phyloP scores from a whole-genome alignment of 176 grass and related monocot genomes.

The Pontederia paniculata region DNA sequence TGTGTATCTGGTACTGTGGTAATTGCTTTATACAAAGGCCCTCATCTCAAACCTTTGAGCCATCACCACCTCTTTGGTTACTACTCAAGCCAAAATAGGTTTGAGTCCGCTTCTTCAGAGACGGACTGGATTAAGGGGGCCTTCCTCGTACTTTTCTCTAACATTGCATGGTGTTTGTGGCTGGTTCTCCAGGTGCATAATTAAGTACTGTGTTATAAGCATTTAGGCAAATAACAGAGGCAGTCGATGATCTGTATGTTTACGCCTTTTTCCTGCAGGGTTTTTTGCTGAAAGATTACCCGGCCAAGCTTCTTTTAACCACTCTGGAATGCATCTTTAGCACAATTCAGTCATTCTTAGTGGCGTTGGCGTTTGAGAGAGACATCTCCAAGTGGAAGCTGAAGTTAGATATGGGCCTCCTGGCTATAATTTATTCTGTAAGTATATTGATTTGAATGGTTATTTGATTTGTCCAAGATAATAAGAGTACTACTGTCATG shows the following conservation, averaged over 20 bases:
- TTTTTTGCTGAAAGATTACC: slow-evolving; percentile 41
- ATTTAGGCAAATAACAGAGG: background rate
- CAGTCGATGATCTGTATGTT: background rate
- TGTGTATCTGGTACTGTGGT: slow-evolving; percentile 38
- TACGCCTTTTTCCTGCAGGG: slow-evolving; percentile 17
- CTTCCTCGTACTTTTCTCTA: slow-evolving; percentile 49
- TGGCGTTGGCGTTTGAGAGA: slow-evolving; percentile 46
- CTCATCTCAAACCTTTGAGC: slow-evolving; percentile 43
- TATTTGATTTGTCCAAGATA: background rate
- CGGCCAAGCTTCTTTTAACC: slow-evolving; percentile 59
- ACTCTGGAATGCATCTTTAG: slow-evolving; percentile 52
- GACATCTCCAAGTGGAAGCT: slow-evolving; percentile 64
- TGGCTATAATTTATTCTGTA: slow-evolving; percentile 42
- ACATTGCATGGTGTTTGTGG: slow-evolving; percentile 40
- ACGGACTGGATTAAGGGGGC: slow-evolving; percentile 48
- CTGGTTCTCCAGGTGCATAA: slow-evolving; percentile 35
- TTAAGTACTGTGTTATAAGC: background rate
- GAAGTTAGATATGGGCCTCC: slow-evolving; percentile 30
- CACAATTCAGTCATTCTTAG: slow-evolving; percentile 38
- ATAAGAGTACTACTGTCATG: no score
- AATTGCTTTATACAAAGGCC: slow-evolving; percentile 60
- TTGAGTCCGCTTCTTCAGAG: slow-evolving; percentile 9
- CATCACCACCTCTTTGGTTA: slow-evolving; percentile 29
- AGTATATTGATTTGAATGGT: background rate
- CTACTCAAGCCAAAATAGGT: background rate